phyloP scores from a whole-genome alignment of 1,284 basidiomycete genomes.

The Filobasidium uniguttulatum region DNA sequence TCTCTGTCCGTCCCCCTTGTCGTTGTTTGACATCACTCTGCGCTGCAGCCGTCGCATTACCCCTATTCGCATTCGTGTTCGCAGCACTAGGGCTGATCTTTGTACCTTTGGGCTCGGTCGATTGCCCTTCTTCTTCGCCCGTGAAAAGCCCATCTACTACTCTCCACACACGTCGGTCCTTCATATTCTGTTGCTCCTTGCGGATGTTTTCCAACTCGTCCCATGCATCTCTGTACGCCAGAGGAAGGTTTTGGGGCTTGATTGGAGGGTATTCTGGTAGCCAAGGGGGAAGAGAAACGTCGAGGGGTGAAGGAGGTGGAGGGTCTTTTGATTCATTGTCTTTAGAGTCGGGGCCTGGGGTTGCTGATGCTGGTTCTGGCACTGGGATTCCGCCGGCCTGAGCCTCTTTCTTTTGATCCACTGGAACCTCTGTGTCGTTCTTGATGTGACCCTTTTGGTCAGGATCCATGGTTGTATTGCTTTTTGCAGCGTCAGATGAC shows the following conservation, averaged over 20 bases:
- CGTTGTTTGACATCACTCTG: no score
- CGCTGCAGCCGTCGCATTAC: no score
- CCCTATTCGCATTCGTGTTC: no score
- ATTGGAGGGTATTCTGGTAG: conserved; percentile 16
- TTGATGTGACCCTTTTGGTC: no score
- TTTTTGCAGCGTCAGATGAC: background rate
- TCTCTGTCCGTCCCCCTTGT: conserved; percentile 3
- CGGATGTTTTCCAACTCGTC: conserved; percentile 65
- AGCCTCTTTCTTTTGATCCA: no score
- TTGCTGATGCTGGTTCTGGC: background rate
- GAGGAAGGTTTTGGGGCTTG: conserved; percentile 51
- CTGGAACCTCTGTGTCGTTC: no score
- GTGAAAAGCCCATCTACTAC: conserved; percentile 51
- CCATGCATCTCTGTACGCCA: conserved; percentile 79
- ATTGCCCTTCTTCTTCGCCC: conserved; percentile 40
- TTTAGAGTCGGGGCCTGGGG: background rate
- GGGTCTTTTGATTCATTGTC: background rate
- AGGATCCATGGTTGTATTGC: conserved; percentile 3
- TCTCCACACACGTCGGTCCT: conserved; percentile 58
- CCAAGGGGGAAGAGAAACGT: conserved; percentile 2
- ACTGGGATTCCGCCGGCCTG: background rate
- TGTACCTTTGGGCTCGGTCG: conserved; percentile 1
- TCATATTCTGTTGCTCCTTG: conserved; percentile 49
- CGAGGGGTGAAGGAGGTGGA: background rate
- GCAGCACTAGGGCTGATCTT: no score